Evolutionary conservation across 306 rosid species (phyloP).

Genomic region (Vigna angularis): DNA sequence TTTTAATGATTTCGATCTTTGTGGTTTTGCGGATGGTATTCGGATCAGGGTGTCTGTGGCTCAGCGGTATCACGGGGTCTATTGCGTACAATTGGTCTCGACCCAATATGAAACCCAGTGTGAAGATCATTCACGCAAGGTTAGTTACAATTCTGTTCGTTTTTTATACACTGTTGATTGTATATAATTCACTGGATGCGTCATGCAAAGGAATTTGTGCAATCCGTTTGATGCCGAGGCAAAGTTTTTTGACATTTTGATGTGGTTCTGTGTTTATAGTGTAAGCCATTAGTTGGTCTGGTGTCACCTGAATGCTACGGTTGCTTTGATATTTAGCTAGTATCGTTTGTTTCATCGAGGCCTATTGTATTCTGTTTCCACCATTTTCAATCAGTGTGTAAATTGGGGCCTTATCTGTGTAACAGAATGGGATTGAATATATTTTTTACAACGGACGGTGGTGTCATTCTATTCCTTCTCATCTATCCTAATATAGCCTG

Average conservation of each 20-base stretch:
- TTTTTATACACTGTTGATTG: neutral
- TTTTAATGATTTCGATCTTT: neutral
- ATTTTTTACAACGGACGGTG: neutral
- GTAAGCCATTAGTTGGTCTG: neutral
- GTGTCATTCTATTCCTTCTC: neutral
- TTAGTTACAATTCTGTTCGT: conserved; percentile 15
- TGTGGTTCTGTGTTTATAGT: conserved; percentile 9
- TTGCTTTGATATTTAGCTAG: neutral
- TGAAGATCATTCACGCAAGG: conserved; percentile 96
- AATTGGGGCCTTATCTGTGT: neutral
- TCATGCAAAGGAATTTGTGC: neutral
- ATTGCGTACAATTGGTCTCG: conserved; percentile 97
- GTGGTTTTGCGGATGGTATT: conserved; percentile 11
- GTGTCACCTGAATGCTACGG: neutral
- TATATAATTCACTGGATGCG: neutral
- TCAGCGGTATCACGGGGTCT: conserved; percentile 85
- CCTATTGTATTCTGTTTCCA: neutral
- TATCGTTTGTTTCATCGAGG: neutral
- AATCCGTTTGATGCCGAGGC: neutral
- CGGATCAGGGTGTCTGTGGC: conserved; percentile 80
- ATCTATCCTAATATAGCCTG: neutral
- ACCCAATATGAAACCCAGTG: conserved; percentile 93
- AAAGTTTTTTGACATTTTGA: neutral
- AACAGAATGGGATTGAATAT: neutral
- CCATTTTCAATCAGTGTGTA: neutral